These are phyloP conservation scores for Kodamaea derodonti DNA, from an alignment of 1,139 yeast species.

Conservation along the genomic window DNA sequence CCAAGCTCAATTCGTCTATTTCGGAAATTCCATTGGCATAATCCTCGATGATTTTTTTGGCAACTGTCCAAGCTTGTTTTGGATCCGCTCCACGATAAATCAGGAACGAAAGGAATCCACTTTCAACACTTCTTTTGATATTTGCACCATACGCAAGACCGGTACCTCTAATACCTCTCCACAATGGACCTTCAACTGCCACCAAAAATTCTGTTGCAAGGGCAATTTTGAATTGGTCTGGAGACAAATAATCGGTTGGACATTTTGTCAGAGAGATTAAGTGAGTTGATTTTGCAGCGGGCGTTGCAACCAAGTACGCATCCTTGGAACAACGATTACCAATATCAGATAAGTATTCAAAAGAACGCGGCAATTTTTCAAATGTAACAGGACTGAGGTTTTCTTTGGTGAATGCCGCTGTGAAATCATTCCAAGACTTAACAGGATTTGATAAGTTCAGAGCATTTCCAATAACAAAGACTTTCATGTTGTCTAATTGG, in stretches of 20 bases:
- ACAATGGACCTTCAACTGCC: conserved; percentile 94
- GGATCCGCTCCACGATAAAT: conserved; percentile 86
- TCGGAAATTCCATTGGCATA: conserved; percentile 49
- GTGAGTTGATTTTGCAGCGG: conserved; percentile 87
- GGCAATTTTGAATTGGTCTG: conserved; percentile 67
- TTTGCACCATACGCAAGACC: conserved; percentile 92
- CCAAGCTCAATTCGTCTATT: conserved; percentile 58
- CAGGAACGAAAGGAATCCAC: conserved; percentile 62
- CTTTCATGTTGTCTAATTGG: conserved; percentile 56
- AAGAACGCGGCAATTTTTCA: conserved; percentile 48
- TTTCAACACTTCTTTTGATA: conserved; percentile 56
- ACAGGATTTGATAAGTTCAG: conserved; percentile 50
- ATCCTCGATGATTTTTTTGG: conserved; percentile 61
- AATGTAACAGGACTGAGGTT: conserved; percentile 16
- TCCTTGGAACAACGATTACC: conserved; percentile 52
- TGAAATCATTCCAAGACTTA: conserved; percentile 55
- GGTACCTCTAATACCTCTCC: conserved; percentile 94
- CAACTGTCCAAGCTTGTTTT: conserved; percentile 64
- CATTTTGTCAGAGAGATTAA: conserved; percentile 58
- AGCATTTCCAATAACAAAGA: conserved; percentile 71
- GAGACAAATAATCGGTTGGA: conserved; percentile 60
- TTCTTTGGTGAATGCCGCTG: conserved; percentile 15
- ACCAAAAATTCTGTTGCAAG: conserved; percentile 75
- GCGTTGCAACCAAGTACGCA: conserved; percentile 68
- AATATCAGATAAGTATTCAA: conserved; percentile 49